Evolutionary conservation across 2,329 filamentous ascomycete species (phyloP).

Genomic region (Sporothrix pseudoabietina): DNA sequence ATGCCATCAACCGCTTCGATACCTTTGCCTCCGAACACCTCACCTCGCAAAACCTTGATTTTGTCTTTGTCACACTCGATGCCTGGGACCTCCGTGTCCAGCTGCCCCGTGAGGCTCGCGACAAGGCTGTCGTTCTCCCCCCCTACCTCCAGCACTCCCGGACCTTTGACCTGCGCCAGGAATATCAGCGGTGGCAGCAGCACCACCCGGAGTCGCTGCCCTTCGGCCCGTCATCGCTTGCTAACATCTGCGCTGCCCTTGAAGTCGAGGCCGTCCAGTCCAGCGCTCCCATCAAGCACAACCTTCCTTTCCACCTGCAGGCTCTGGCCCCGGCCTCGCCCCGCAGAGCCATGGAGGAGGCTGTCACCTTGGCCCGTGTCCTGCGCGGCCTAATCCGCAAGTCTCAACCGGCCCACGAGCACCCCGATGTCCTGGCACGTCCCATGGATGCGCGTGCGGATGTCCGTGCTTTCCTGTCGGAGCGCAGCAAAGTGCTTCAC

Average conservation of each 20-base stretch:
- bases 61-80: slow-evolving; percentile 97
- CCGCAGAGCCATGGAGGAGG: slow-evolving; percentile 94
- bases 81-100: slow-evolving; percentile 98
- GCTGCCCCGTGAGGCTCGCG: slow-evolving; percentile 92
- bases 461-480: slow-evolving; percentile 91
- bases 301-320: slow-evolving; percentile 95
- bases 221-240: slow-evolving; percentile 91
- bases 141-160: slow-evolving; percentile 97
- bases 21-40: slow-evolving; percentile 90
- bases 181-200: slow-evolving; percentile 98
- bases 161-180: slow-evolving; percentile 93
- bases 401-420: slow-evolving; percentile 89
- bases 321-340: slow-evolving; percentile 93
- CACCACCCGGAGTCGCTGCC: slow-evolving; percentile 97
- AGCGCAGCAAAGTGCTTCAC: slow-evolving; percentile 96
- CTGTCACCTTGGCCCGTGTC: slow-evolving; percentile 89
- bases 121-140: slow-evolving; percentile 95
- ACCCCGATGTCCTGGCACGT: slow-evolving; percentile 89
- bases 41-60: slow-evolving; percentile 87
- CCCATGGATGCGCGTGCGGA: slow-evolving; percentile 97
- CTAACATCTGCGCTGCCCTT: slow-evolving; percentile 96
- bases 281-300: slow-evolving; percentile 97
- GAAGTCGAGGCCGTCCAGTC: slow-evolving; percentile 98
- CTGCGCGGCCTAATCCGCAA: slow-evolving; percentile 92
- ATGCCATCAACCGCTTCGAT: slow-evolving; percentile 94